Conservation (phyloP, 106 monocot genomes). For the Acorus gramineus region DNA sequence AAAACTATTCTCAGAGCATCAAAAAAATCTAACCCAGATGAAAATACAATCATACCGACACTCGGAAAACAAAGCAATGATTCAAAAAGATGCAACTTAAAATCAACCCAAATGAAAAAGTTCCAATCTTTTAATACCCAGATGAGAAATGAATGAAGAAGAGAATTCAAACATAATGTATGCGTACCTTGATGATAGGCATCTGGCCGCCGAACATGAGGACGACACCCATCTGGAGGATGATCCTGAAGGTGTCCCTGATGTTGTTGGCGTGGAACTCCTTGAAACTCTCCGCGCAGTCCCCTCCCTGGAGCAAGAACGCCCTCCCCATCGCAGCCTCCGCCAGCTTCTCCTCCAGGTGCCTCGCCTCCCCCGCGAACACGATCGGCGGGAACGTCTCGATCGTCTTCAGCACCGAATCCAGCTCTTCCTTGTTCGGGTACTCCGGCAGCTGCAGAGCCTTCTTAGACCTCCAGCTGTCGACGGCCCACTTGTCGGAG, state of each 20-base stretch:
- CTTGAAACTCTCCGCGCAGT: conserved; percentile 97
- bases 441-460: conserved; percentile 78
- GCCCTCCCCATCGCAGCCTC: conserved; percentile 77
- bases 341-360: conserved; percentile 59
- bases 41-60: no score
- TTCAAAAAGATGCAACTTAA: no score
- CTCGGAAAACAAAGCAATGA: no score
- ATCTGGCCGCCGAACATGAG: conserved; percentile 87
- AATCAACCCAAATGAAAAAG: no score
- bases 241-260: conserved; percentile 70
- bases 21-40: no score
- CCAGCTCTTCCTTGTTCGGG: conserved; percentile 53
- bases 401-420: conserved; percentile 48
- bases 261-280: conserved; percentile 87
- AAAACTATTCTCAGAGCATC: no score
- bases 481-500: conserved; percentile 43
- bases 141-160: not conserved
- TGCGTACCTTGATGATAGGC: conserved; percentile 68
- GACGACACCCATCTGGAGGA: conserved; percentile 84
- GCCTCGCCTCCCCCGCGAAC: conserved; percentile 77
- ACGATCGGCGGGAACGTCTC: conserved; percentile 77
- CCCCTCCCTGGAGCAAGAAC: conserved; percentile 83
- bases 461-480: conserved; percentile 76
- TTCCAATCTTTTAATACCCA: not conserved
- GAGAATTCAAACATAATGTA: not conserved